Percentiles rank a stretch among this genome's conserved stretches.
Evolutionary conservation across 1,284 basidiomycete genomes (phyloP).

Genomic region (Spongispora temasekensis): DNA sequence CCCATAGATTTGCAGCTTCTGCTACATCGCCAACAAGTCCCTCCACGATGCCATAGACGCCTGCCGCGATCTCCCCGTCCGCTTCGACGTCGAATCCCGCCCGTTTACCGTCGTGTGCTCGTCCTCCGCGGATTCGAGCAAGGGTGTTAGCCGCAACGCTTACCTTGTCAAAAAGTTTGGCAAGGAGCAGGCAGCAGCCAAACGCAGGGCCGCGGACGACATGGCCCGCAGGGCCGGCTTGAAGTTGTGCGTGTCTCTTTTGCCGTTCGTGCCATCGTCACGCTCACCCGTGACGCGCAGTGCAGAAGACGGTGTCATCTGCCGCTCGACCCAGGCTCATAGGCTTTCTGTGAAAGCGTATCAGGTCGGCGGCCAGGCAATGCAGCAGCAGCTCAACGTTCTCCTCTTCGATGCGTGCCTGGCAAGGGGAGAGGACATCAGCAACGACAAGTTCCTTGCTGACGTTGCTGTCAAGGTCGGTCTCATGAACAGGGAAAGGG

Average conservation of each 20-base stretch:
- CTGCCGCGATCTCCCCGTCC: constrained; percentile 60
- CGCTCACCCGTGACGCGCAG: constrained; percentile 32
- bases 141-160: constrained; percentile 38
- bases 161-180: constrained; percentile 55
- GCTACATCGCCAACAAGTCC: constrained; percentile 74
- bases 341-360: constrained; percentile 74
- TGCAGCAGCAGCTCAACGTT: constrained; percentile 60
- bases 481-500: constrained; percentile 64
- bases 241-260: constrained; percentile 56
- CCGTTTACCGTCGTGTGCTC: constrained; percentile 68
- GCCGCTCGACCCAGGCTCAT: constrained; percentile 69
- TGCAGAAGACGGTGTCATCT: constrained; percentile 59
- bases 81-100: constrained; percentile 73
- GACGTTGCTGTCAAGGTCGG: constrained; percentile 59
- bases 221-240: constrained; percentile 65
- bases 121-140: constrained; percentile 44
- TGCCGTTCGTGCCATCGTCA: neutral
- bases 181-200: constrained; percentile 51
- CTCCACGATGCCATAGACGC: constrained; percentile 66
- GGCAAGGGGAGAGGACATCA: constrained; percentile 66
- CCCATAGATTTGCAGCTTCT: constrained; percentile 67
- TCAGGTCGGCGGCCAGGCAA: constrained; percentile 60
- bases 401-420: constrained; percentile 69
- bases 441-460: constrained; percentile 58
- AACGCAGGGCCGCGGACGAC: constrained; percentile 47